Evolutionary conservation across 495 filamentous ascomycete genomes (phyloP).

Genomic region (Penicillium antarcticum): DNA sequence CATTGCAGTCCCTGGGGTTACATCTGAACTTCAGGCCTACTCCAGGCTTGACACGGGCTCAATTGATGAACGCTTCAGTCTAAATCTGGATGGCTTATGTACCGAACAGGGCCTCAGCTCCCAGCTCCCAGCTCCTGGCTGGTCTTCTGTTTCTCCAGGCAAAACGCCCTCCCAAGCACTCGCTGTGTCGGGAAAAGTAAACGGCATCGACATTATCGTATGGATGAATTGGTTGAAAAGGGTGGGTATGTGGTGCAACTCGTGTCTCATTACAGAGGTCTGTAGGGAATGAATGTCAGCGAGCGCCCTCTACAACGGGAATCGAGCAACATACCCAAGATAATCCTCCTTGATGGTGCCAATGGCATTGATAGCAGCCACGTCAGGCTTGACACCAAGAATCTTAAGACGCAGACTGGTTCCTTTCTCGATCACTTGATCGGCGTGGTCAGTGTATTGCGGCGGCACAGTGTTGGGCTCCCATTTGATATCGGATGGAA

Average conservation of each 20-base stretch:
- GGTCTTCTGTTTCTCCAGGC: not conserved
- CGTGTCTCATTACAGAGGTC: conserved; percentile 37
- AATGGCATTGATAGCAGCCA: conserved; percentile 92
- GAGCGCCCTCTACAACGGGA: not conserved
- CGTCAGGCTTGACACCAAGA: conserved; percentile 85
- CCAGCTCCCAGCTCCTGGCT: conserved; percentile 1
- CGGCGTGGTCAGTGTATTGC: conserved; percentile 81
- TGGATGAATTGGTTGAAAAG: not conserved
- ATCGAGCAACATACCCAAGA: conserved; percentile 42
- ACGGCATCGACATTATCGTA: conserved; percentile 9
- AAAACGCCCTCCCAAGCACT: not conserved
- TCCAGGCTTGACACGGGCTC: not conserved
- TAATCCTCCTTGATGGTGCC: conserved; percentile 91
- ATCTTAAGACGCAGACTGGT: conserved; percentile 92
- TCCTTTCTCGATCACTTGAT: conserved; percentile 89
- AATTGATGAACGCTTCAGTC: not conserved
- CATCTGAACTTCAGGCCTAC: not conserved
- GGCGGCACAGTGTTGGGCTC: conserved; percentile 85
- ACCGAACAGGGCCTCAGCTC: not conserved
- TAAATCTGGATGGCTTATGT: not conserved
- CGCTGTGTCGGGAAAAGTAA: not conserved
- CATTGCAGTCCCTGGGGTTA: too few species aligned
- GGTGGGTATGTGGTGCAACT: conserved; percentile 22
- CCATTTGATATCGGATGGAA: conserved; percentile 88
- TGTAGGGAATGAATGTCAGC: conserved; percentile 11